Percentiles rank a stretch among this genome's conserved stretches.
phyloP scores from a whole-genome alignment of 305 asterid genomes.

The Fraxinus baroniana region DNA sequence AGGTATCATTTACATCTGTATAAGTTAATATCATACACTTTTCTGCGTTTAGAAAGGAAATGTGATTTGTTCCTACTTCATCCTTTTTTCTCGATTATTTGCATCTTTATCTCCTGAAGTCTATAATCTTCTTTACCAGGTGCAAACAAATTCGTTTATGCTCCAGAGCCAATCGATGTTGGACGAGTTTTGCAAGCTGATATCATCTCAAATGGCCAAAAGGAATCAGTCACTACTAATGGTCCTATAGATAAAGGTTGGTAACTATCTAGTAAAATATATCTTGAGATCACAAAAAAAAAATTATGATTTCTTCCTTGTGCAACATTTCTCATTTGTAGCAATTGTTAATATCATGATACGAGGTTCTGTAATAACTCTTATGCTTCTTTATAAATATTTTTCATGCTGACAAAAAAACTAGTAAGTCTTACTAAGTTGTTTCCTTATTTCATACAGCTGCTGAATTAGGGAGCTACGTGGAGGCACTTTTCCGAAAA shows the following conservation, averaged over 20 bases:
- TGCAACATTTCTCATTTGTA: background rate
- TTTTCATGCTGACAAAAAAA: background rate
- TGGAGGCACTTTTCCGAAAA: conserved; percentile 70
- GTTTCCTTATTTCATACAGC: conserved; percentile 42
- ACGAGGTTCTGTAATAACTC: background rate
- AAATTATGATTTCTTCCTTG: conserved; percentile 1
- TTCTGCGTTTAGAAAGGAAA: background rate
- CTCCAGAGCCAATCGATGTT: conserved; percentile 95
- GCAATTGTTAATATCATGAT: background rate
- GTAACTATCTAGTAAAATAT: conserved; percentile 8
- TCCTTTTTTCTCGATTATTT: background rate
- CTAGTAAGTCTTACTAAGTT: background rate
- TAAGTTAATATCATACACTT: background rate
- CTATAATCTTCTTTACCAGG: conserved; percentile 37
- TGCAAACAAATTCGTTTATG: conserved; percentile 81
- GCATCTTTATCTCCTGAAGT: conserved; percentile 17
- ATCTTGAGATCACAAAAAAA: conserved; percentile 1
- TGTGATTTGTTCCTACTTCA: background rate
- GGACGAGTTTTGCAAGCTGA: conserved; percentile 89
- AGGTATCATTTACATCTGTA: conserved; percentile 43
- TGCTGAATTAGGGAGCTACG: conserved; percentile 60
- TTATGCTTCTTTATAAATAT: background rate
- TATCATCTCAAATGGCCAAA: conserved; percentile 63
- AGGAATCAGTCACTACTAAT: conserved; percentile 52
- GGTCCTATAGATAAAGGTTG: conserved; percentile 76